phyloP scores from a whole-genome alignment of 371 early-diverging fungal species.

The Rhizopus delemar region DNA sequence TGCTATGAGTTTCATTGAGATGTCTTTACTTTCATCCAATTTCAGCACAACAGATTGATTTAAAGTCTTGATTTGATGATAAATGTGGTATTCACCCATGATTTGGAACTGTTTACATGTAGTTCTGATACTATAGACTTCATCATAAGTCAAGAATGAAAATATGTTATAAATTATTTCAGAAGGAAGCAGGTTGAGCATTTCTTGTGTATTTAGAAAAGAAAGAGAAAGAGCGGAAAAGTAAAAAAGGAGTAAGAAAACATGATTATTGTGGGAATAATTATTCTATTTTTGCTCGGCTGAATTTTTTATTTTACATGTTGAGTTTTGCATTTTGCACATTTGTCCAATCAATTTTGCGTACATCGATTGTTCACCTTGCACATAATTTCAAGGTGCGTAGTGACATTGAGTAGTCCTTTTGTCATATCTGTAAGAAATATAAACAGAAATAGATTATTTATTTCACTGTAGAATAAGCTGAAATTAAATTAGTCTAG shows the following conservation, averaged over 20 bases:
- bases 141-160: conserved; percentile 32
- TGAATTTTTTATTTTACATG: background rate
- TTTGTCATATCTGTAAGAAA: no score
- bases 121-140: conserved; percentile 37
- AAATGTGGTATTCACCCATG: conserved; percentile 38
- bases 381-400: no score
- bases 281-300: no score
- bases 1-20: conserved; percentile 24
- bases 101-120: conserved; percentile 30
- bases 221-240: background rate
- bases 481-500: no score
- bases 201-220: conserved; percentile 6
- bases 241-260: background rate
- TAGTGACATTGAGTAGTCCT: no score
- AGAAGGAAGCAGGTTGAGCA: conserved; percentile 21
- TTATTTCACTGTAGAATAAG: no score
- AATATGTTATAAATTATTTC: conserved; percentile 39
- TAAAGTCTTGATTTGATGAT: conserved; percentile 25
- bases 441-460: no score
- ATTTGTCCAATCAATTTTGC: no score
- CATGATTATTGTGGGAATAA: conserved; percentile 15
- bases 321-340: no score
- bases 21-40: conserved; percentile 27
- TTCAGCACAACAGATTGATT: conserved; percentile 27
- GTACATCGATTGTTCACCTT: no score